A percentile compares a stretch with the other conserved stretches of the same genome.
Evolutionary conservation across 75 land plant genomes (phyloP).

Genomic region (Pinus tabuliformis): DNA sequence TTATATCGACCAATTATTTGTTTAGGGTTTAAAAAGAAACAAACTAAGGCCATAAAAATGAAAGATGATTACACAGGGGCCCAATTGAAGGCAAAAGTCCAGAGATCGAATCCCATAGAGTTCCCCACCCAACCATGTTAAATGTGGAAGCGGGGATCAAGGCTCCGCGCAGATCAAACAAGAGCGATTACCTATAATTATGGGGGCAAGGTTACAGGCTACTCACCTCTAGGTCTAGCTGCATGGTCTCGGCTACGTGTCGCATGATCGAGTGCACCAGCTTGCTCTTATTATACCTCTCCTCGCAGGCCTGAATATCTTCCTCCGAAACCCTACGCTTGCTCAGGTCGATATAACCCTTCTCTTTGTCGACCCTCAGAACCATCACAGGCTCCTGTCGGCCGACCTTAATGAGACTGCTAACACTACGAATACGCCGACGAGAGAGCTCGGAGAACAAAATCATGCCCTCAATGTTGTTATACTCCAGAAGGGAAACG

Average conservation of each 20-base stretch:
- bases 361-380: constrained; percentile 91
- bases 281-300: constrained; percentile 97
- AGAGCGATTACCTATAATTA: too few species aligned
- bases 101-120: too few species aligned
- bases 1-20: too few species aligned
- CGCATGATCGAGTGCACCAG: constrained; percentile 99
- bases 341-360: constrained; percentile 94
- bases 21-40: too few species aligned
- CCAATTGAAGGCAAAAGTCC: too few species aligned
- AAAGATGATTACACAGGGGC: too few species aligned
- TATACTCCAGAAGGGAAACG: constrained; percentile 92
- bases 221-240: constrained; percentile 80
- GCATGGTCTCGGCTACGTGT: constrained; percentile 92
- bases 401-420: constrained; percentile 89
- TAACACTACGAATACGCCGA: constrained; percentile 88
- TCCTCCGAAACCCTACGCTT: constrained; percentile 94
- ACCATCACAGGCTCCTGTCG: constrained; percentile 97
- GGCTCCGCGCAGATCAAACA: too few species aligned
- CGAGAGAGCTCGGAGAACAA: constrained; percentile 96
- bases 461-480: constrained; percentile 98
- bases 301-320: constrained; percentile 84
- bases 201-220: not conserved
- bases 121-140: too few species aligned
- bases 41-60: too few species aligned
- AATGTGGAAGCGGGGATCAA: too few species aligned